Evolutionary conservation across 129 eudicot genomes (phyloP), one percentile per base, ranked within the genome.

Genomic region (Chrysanthemum makinoi): DNA sequence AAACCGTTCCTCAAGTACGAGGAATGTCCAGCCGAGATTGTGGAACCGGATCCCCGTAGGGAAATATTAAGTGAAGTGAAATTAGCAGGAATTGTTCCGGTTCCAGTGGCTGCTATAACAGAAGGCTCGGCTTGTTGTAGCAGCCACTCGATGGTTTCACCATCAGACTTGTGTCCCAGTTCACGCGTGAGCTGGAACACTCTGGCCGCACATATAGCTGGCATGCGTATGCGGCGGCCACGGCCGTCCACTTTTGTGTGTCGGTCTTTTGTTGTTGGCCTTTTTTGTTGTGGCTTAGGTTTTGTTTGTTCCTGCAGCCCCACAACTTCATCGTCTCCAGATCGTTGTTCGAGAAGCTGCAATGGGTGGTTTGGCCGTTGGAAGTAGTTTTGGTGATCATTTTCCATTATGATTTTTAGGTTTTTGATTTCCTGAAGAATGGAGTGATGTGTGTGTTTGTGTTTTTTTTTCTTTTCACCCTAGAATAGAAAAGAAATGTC

Each of bases 51-150:
- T 14, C 68, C 68, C 13, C 68, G 68, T 26, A 72, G 76, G 10
- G 68, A 59, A 14, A 47, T 60, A 54, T 60, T 72, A 3, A 60
- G 76, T 7, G 76, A 72, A 60, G 76, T 60, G 68, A 60, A 72
- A 59, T 49, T 72, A 12, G 72, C 70, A 1, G 81, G 81, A 47
- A 77, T 62, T 15, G 76, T 60, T 9, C 81, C 81, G 16, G 76
- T 50, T 3, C 81, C 81, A 0, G 81, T 77, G 63, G 52, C 55
- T 4, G 56, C 58, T 13, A 53, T 70, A n/a, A 77, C 69, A 12
- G 81, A 72, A 5, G 81, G 81, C 3, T 77, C 81, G 9, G 77
- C 77, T 15, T 70, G 51, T 5, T 67, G 77, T 24, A 70, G 80
- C 16, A 76, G 54, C 80, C 80, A 76, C 56, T 68, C 63, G 7